Percentiles rank a stretch among this genome's conserved stretches.
These are phyloP conservation scores for Penicillium riverlandense DNA, from an alignment of 495 filamentous ascomycete genomes.

Conservation along the genomic window DNA sequence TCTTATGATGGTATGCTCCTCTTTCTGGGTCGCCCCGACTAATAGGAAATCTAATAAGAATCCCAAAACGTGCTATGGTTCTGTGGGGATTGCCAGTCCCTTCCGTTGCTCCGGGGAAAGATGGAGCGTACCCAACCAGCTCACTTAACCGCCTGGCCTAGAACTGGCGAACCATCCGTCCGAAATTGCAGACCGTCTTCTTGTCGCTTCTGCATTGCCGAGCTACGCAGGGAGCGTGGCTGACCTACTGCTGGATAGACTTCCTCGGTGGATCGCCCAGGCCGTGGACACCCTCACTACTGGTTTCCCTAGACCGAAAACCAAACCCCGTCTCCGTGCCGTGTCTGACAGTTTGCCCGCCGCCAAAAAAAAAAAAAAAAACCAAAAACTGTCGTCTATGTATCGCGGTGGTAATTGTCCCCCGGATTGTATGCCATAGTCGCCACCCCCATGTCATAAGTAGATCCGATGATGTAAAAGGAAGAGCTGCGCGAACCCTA, in stretches of 20 bases:
- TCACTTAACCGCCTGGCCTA: too few species aligned
- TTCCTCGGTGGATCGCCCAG: too few species aligned
- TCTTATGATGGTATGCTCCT: background rate
- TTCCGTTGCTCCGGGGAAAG: conserved; percentile 41
- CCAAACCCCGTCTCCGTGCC: too few species aligned
- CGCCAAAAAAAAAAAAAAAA: too few species aligned
- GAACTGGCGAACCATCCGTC: background rate
- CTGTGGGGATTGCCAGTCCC: conserved; percentile 27
- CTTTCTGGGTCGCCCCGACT: background rate
- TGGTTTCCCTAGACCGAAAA: too few species aligned
- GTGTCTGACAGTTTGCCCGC: too few species aligned
- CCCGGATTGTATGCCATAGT: background rate
- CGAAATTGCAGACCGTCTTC: background rate
- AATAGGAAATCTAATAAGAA: background rate
- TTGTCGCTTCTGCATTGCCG: too few species aligned
- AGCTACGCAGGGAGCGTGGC: too few species aligned
- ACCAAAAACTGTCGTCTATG: too few species aligned
- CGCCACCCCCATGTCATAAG: background rate
- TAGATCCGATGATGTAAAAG: background rate
- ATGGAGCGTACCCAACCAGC: background rate
- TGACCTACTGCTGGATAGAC: too few species aligned
- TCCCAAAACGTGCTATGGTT: conserved; percentile 22
- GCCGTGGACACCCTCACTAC: too few species aligned
- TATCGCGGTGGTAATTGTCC: background rate
- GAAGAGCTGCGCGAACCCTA: too few species aligned